Evolutionary conservation across 768 basidiomycete genomes (phyloP).

Genomic region (Sistotremastrum suecicum): DNA sequence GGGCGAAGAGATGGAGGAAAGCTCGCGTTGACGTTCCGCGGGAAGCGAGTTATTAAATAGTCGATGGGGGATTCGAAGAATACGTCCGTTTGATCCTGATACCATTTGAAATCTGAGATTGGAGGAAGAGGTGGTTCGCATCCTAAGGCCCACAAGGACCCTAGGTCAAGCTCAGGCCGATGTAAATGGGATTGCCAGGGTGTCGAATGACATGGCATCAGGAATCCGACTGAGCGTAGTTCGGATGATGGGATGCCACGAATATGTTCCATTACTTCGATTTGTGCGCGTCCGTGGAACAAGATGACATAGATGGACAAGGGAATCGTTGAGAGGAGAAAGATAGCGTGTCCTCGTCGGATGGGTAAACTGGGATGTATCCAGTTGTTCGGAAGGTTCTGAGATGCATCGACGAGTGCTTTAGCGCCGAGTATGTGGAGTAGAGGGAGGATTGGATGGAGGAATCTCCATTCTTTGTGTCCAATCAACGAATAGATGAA

Average conservation of each 20-base stretch:
- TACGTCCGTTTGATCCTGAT: conserved; percentile 67
- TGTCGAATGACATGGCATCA: conserved; percentile 96
- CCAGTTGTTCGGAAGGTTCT: background rate
- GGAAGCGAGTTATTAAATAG: conserved; percentile 61
- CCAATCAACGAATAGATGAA: conserved; percentile 62
- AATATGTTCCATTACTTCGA: conserved; percentile 59
- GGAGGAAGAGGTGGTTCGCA: conserved; percentile 75
- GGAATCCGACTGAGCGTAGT: conserved; percentile 49
- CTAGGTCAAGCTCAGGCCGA: conserved; percentile 36
- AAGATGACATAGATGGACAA: conserved; percentile 54
- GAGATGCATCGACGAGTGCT: conserved; percentile 36
- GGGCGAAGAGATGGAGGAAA: conserved; percentile 56
- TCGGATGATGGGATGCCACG: conserved; percentile 35
- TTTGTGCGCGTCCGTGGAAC: conserved; percentile 70
- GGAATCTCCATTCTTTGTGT: conserved; percentile 97
- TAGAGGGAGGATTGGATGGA: conserved; percentile 81
- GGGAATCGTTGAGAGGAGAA: conserved; percentile 44
- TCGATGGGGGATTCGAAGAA: conserved; percentile 61
- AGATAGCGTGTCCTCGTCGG: conserved; percentile 19
- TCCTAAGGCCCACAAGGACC: conserved; percentile 67
- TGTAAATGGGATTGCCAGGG: conserved; percentile 88
- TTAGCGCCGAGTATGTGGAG: conserved; percentile 68
- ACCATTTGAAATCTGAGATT: conserved; percentile 28
- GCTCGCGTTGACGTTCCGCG: conserved; percentile 36
- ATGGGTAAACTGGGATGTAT: conserved; percentile 17